phyloP scores from a whole-genome alignment of 169 alveolate species.

The Eimeria necatrix region DNA sequence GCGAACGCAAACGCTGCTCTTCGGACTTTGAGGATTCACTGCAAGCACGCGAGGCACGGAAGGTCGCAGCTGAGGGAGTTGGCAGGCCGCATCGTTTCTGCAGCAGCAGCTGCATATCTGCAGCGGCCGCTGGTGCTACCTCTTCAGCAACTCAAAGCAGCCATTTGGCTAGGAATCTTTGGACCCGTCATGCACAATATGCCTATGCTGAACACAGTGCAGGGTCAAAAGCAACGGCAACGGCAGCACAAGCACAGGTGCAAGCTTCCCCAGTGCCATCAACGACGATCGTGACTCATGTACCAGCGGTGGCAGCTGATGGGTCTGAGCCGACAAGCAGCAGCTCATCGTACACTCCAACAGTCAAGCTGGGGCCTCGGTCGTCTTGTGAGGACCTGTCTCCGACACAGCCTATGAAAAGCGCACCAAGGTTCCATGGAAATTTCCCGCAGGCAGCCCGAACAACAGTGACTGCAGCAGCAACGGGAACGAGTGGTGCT shows the following conservation, averaged over 20 bases:
- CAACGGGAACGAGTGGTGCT: not conserved
- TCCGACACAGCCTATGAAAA: conserved; percentile 49
- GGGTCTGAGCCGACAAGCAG: conserved; percentile 2
- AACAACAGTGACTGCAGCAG: conserved; percentile 14
- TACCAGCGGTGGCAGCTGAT: not conserved
- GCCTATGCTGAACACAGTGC: not conserved
- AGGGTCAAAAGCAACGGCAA: not conserved
- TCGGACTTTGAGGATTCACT: conserved; percentile 52
- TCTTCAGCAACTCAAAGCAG: not conserved
- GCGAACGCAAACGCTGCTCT: conserved; percentile 18
- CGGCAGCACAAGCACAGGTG: not conserved
- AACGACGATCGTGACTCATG: not conserved
- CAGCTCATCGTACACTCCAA: conserved; percentile 68
- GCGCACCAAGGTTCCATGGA: not conserved
- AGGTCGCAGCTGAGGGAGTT: not conserved
- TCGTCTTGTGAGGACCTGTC: conserved; percentile 69
- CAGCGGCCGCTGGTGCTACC: not conserved
- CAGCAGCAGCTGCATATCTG: conserved; percentile 28
- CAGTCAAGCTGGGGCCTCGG: conserved; percentile 51
- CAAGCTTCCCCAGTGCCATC: not conserved
- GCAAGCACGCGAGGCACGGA: conserved; percentile 45
- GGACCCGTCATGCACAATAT: not conserved
- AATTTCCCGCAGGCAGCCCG: conserved; percentile 24
- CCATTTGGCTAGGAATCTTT: not conserved
- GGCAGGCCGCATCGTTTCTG: not conserved